Evolutionary conservation across 352 stramenopile genomes (phyloP).

Genomic region (Elongisporangium anandrum): DNA sequence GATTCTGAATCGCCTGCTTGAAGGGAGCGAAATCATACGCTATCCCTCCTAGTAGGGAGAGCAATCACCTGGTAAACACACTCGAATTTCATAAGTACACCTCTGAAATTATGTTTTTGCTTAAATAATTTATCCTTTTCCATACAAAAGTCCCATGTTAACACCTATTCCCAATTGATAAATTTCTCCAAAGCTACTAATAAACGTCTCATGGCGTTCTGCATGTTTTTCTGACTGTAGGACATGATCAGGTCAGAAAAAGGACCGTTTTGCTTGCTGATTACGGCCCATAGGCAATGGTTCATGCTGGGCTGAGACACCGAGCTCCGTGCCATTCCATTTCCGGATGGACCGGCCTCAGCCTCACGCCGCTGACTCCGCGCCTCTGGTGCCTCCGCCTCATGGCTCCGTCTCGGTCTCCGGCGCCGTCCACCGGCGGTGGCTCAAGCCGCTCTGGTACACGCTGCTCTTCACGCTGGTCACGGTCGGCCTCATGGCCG

Average conservation of each 20-base stretch:
- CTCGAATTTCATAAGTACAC: neutral
- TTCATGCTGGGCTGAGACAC: neutral
- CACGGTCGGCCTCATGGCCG: conserved; percentile 3
- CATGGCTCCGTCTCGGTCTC: neutral
- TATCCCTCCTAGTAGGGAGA: neutral
- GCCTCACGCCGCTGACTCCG: neutral
- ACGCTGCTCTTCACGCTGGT: conserved; percentile 12
- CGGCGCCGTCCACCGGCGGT: conserved; percentile 1
- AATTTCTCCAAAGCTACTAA: neutral
- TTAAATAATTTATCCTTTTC: neutral
- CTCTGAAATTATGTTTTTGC: neutral
- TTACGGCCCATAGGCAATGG: neutral
- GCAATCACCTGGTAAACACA: neutral
- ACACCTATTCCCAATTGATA: neutral
- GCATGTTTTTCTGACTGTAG: neutral
- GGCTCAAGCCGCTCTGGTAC: conserved; percentile 20
- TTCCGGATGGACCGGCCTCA: neutral
- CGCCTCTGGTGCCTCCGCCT: neutral
- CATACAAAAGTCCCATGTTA: neutral
- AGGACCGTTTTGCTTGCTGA: neutral
- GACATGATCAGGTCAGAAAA: neutral
- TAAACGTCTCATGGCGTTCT: neutral
- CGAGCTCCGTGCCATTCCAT: neutral
- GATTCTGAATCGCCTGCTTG: neutral
- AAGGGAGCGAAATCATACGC: neutral